These are phyloP conservation scores for Metahyphopichia silvanorum DNA, from an alignment of 805 yeast species.

Conservation along the genomic window DNA sequence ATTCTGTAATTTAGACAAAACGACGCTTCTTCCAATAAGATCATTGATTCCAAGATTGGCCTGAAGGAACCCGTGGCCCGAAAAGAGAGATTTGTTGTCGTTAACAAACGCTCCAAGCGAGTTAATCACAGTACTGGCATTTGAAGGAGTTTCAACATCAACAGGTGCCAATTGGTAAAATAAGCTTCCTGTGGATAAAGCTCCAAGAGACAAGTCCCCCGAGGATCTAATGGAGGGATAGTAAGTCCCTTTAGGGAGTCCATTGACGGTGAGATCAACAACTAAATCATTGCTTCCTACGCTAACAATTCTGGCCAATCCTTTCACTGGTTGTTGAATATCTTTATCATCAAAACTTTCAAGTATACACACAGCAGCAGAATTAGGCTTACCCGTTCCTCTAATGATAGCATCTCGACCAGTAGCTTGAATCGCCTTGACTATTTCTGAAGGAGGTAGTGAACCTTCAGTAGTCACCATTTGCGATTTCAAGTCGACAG, in stretches of 20 bases:
- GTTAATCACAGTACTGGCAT: constrained; percentile 22
- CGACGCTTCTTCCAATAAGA: constrained; percentile 68
- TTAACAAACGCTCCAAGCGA: constrained; percentile 31
- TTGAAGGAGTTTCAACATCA: constrained; percentile 24
- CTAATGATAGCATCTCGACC: constrained; percentile 91
- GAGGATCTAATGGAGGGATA: constrained; percentile 63
- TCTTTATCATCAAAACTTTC: constrained; percentile 62
- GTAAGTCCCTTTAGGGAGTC: constrained; percentile 63
- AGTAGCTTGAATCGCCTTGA: constrained; percentile 61
- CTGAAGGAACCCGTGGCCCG: constrained; percentile 37
- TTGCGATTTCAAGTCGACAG: constrained; percentile 57
- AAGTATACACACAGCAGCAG: constrained; percentile 87
- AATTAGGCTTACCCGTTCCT: constrained; percentile 83
- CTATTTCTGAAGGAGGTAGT: constrained; percentile 72
- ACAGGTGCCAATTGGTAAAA: constrained; percentile 44
- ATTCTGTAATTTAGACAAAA: constrained; percentile 41
- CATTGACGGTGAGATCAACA: constrained; percentile 78
- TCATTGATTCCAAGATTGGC: constrained; percentile 51
- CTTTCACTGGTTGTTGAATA: constrained; percentile 63
- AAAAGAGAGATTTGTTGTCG: constrained; percentile 11
- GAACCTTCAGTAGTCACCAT: constrained; percentile 66
- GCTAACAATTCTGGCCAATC: constrained; percentile 81
- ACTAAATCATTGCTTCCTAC: constrained; percentile 52
- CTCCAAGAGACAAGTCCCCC: constrained; percentile 78
- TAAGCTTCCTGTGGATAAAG: constrained; percentile 58